phyloP scores from a whole-genome alignment of 73 alveolate species.

The Uronychia binucleata region DNA sequence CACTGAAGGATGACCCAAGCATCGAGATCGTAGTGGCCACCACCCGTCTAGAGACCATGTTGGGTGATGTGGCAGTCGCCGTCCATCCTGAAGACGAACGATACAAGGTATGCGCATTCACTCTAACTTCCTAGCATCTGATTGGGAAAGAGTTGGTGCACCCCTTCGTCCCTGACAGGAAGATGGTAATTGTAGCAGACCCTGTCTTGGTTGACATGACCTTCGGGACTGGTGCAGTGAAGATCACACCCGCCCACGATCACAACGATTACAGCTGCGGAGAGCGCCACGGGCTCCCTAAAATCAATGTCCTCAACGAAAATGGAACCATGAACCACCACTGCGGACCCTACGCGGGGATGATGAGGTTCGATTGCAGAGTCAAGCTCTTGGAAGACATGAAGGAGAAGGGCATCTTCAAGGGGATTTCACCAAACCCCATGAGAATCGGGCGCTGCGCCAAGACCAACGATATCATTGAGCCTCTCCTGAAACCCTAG shows the following conservation, averaged over 20 bases:
- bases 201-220: slow-evolving; percentile 93
- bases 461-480: slow-evolving; percentile 97
- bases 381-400: slow-evolving; percentile 81
- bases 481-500: slow-evolving; percentile 98
- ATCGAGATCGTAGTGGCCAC: slow-evolving; percentile 91
- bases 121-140: slow-evolving; percentile 65
- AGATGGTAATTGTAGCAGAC: slow-evolving; percentile 91
- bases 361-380: slow-evolving; percentile 97
- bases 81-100: slow-evolving; percentile 96
- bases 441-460: slow-evolving; percentile 98
- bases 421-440: slow-evolving; percentile 91
- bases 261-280: slow-evolving; percentile 99
- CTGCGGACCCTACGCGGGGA: slow-evolving; percentile 97
- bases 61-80: slow-evolving; percentile 99
- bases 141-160: slow-evolving; percentile 97
- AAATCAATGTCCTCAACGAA: slow-evolving; percentile 95
- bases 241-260: slow-evolving; percentile 99
- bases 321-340: slow-evolving; percentile 95
- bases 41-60: slow-evolving; percentile 98
- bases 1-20: slow-evolving; percentile 84
- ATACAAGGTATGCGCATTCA: slow-evolving; percentile 61
- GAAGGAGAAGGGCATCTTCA: slow-evolving; percentile 80
- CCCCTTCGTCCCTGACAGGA: slow-evolving; percentile 96
- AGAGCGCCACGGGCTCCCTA: slow-evolving; percentile 85
- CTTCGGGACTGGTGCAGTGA: slow-evolving; percentile 99